phyloP scores from a whole-genome alignment of 2,329 filamentous ascomycete genomes.

The Fusarium verticillioides region DNA sequence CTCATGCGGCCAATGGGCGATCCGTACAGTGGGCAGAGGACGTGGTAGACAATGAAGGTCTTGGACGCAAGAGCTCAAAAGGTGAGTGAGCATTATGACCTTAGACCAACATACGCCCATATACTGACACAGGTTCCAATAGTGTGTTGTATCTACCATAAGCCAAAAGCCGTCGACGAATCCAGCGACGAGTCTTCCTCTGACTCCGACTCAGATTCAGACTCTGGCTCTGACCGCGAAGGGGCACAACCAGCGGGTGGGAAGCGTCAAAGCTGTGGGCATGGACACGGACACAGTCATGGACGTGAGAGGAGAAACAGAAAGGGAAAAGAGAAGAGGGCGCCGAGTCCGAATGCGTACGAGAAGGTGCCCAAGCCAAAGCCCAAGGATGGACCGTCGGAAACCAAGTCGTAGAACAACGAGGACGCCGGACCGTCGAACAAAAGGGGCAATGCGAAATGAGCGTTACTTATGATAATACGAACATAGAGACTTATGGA shows the following conservation, averaged over 20 bases:
- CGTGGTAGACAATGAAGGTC: conserved; percentile 93
- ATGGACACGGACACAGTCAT: conserved; percentile 50
- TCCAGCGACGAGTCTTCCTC: conserved; percentile 76
- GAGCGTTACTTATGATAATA: conserved; percentile 21
- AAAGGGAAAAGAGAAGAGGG: conserved; percentile 54
- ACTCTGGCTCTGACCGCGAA: conserved; percentile 48
- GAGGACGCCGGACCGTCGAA: not conserved
- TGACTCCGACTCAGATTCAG: conserved; percentile 68
- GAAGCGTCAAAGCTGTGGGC: conserved; percentile 57
- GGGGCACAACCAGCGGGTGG: conserved; percentile 42
- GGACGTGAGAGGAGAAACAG: conserved; percentile 47
- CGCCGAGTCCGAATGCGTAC: conserved; percentile 82
- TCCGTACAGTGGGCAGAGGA: conserved; percentile 92
- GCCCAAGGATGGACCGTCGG: conserved; percentile 46
- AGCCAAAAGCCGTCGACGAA: conserved; percentile 82
- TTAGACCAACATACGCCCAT: not conserved
- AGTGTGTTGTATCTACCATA: conserved; percentile 99
- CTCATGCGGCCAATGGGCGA: conserved; percentile 58
- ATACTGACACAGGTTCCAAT: not conserved
- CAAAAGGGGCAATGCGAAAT: not conserved
- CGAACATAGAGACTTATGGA: conserved; percentile 22
- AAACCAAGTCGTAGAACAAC: conserved; percentile 36
- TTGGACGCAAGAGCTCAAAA: conserved; percentile 95
- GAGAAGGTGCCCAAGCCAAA: conserved; percentile 73
- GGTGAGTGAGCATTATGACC: conserved; percentile 65